phyloP scores from a whole-genome alignment of 768 basidiomycete species.

The Boletales sp. region DNA sequence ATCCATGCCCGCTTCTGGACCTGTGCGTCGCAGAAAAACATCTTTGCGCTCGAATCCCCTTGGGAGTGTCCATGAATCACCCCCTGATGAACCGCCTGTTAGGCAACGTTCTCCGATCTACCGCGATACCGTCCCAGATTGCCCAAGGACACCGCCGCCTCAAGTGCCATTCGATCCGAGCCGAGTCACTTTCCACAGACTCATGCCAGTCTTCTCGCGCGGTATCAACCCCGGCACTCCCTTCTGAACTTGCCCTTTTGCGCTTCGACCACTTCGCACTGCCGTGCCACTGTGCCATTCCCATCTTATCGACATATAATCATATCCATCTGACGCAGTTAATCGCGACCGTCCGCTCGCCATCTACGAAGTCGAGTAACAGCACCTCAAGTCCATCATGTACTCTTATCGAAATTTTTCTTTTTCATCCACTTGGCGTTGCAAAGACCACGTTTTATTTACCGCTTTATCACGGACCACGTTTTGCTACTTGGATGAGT shows the following conservation, averaged over 20 bases:
- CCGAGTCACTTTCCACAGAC: constrained; percentile 50
- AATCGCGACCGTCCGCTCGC: constrained; percentile 22
- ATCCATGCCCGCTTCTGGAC: constrained; percentile 38
- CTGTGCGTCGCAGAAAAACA: constrained; percentile 56
- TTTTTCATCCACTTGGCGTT: constrained; percentile 9
- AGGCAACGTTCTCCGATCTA: constrained; percentile 25
- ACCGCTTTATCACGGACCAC: constrained; percentile 29
- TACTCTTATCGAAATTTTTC: constrained; percentile 24
- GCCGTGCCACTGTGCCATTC: neutral
- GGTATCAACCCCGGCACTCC: constrained; percentile 14
- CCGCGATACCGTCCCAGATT: constrained; percentile 18
- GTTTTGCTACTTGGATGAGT: constrained; percentile 26
- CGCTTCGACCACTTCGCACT: too few relatives aligned
- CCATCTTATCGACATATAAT: constrained; percentile 31
- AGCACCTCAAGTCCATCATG: constrained; percentile 27
- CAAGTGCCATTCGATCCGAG: constrained; percentile 42
- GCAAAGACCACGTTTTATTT: constrained; percentile 18
- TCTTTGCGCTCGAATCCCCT: constrained; percentile 51
- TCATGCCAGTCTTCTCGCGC: constrained; percentile 56
- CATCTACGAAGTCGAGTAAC: constrained; percentile 19
- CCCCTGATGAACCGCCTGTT: constrained; percentile 10
- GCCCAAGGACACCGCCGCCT: constrained; percentile 34
- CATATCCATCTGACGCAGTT: constrained; percentile 26
- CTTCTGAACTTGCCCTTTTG: constrained; percentile 6
- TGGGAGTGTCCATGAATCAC: constrained; percentile 22